phyloP scores from a whole-genome alignment of 495 filamentous ascomycete genomes.

The Penicilliopsis zonata region DNA sequence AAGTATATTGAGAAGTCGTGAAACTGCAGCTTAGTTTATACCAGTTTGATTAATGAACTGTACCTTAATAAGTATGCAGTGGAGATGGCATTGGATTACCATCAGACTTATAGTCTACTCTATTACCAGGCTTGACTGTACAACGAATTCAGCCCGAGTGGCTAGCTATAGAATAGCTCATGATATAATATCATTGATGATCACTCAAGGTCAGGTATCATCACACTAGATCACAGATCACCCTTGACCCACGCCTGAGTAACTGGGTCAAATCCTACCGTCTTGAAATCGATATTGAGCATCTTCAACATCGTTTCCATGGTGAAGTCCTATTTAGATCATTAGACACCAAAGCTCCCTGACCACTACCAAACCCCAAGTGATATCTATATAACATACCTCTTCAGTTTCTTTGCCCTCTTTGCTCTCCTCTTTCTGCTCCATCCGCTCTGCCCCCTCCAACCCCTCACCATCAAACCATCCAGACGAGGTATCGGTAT shows the following conservation, averaged over 20 bases:
- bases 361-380: conserved; percentile 3
- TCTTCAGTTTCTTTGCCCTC: conserved; percentile 10
- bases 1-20: conserved; percentile 23
- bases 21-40: too few relatives aligned
- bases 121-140: too few relatives aligned
- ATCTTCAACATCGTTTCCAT: conserved; percentile 63
- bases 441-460: conserved; percentile 14
- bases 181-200: too few relatives aligned
- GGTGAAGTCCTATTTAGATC: too few relatives aligned
- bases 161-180: too few relatives aligned
- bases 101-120: too few relatives aligned
- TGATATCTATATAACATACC: neutral
- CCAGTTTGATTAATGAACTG: too few relatives aligned
- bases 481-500: conserved; percentile 5
- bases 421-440: conserved; percentile 14
- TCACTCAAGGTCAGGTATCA: conserved; percentile 6
- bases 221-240: too few relatives aligned
- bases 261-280: conserved; percentile 50
- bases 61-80: too few relatives aligned
- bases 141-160: too few relatives aligned
- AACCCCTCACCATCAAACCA: conserved; percentile 14
- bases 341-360: too few relatives aligned
- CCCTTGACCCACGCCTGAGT: conserved; percentile 41
- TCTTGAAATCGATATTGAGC: conserved; percentile 49
- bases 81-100: too few relatives aligned